Base-by-base conservation (phyloP, 2,329 filamentous ascomycete species). In the Zopfia rhizophila region DNA sequence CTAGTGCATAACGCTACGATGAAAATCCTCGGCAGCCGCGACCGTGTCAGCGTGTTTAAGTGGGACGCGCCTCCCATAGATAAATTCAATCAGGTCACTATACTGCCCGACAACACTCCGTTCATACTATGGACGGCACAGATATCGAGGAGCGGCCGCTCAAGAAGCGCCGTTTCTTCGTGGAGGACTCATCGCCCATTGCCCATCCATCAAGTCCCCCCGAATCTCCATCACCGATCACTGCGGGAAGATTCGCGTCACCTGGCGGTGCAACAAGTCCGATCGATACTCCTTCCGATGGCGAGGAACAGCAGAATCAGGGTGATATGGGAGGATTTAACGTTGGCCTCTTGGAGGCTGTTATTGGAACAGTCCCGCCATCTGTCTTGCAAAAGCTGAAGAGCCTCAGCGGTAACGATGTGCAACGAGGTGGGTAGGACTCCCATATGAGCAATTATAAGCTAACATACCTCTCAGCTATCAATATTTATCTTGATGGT, bases 401-500 rank as follows among this genome's bases (percentile, higher is more conserved):
- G 50, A 63, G 74, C 23, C 74, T 73, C 33, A 78, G 81, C 38
- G 77, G 75, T 27, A 75, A 76, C 49, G 75, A 85, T 62, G 72
- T 85, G 17, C 79, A 86, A 61, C 75, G 77, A 57, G 72, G 72
- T 73, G 61, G 22, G 57, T 21, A 46, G 7, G 24, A 23, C n/a
- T 33, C 13, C 31, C 5, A 8, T 7, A 5, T 8, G 11, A 5
- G 11, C n/a, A 8, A 18, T 21, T 23, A 27, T 13, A n/a, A n/a
- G 18, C 51, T 64, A 43, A 65, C 49, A 4, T 6, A 14, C 5
- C 21, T 7, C 4, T 12, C 36, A 72, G 83, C 85, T 31, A 82
- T 87, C 56, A 86, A 87, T 62, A 75, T 86, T 48, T 87, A 83
- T 59, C 77, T 86, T 25, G 84, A 87, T 59, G 84, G 84, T 16